Evolutionary conservation across 768 basidiomycete genomes (phyloP).

Genomic region (Coprinopsis cinerea): DNA sequence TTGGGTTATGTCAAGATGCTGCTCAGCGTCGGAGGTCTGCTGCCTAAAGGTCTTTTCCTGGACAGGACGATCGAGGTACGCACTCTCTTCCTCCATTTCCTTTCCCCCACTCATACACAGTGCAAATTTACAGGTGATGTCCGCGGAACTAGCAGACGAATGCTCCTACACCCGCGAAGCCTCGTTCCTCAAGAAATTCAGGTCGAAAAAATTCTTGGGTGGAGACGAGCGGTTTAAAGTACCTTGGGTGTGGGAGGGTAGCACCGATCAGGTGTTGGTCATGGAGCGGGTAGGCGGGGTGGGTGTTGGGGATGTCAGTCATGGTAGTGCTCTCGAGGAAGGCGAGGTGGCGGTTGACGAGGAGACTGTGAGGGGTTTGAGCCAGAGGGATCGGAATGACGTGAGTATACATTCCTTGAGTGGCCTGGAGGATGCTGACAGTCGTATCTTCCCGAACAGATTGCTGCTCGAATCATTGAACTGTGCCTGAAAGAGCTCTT

Average conservation of each 20-base stretch:
- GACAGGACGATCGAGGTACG: slow-evolving; percentile 76
- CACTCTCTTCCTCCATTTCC: slow-evolving; percentile 1
- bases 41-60: slow-evolving; percentile 87
- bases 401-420: slow-evolving; percentile 32
- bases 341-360: slow-evolving; percentile 35
- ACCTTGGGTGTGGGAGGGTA: slow-evolving; percentile 81
- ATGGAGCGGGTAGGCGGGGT: slow-evolving; percentile 83
- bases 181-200: slow-evolving; percentile 57
- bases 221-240: slow-evolving; percentile 67
- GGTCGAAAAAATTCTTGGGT: slow-evolving; percentile 42
- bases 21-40: slow-evolving; percentile 69
- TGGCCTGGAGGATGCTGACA: not conserved
- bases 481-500: slow-evolving; percentile 90
- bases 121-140: slow-evolving; percentile 61
- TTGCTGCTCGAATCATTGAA: slow-evolving; percentile 74
- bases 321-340: not conserved
- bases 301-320: slow-evolving; percentile 58
- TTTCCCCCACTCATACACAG: not conserved
- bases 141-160: slow-evolving; percentile 84
- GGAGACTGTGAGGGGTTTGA: slow-evolving; percentile 25
- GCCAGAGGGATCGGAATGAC: slow-evolving; percentile 63
- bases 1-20: slow-evolving; percentile 80
- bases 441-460: slow-evolving; percentile 39
- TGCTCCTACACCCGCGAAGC: slow-evolving; percentile 90
- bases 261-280: slow-evolving; percentile 78